Percentiles rank a stretch among this genome's conserved stretches.
Conservation (phyloP, 768 basidiomycete species). For the Xerocomellus chrysenteron region DNA sequence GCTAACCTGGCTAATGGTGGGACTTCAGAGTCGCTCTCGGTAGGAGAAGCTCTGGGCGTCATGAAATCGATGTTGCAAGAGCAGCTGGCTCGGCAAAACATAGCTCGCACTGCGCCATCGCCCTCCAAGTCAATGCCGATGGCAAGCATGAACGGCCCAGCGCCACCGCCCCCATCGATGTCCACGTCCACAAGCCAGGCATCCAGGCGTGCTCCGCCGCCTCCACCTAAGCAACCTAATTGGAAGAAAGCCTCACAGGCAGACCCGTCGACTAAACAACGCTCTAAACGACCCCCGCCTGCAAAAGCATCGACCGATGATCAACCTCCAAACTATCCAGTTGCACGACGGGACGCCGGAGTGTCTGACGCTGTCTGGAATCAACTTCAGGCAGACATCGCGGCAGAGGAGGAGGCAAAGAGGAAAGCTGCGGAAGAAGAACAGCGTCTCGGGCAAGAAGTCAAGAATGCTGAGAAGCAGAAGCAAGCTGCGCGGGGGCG, state of each 20-base stretch:
- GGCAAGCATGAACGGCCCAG: constrained; percentile 20
- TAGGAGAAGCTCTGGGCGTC: constrained; percentile 31
- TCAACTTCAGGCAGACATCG: constrained; percentile 43
- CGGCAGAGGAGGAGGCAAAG: constrained; percentile 23
- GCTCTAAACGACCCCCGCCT: background rate
- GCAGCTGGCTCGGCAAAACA: constrained; percentile 20
- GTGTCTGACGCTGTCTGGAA: constrained; percentile 55
- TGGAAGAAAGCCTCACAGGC: background rate
- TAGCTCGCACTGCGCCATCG: background rate
- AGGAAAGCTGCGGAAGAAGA: constrained; percentile 20
- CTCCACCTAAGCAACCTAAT: constrained; percentile 12
- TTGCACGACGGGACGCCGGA: constrained; percentile 45
- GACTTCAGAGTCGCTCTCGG: constrained; percentile 23
- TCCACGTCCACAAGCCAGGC: constrained; percentile 18
- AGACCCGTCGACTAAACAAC: background rate
- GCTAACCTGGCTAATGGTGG: constrained; percentile 21
- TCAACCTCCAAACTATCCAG: constrained; percentile 5
- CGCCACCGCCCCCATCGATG: constrained; percentile 22
- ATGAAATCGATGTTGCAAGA: constrained; percentile 23
- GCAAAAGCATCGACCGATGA: background rate
- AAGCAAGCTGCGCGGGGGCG: constrained; percentile 11
- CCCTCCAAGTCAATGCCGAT: constrained; percentile 12
- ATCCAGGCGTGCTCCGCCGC: constrained; percentile 22
- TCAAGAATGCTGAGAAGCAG: constrained; percentile 11
- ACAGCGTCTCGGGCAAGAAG: constrained; percentile 18